Evolutionary conservation across 805 yeast genomes (phyloP).

Genomic region (Candida rishiriensis): DNA sequence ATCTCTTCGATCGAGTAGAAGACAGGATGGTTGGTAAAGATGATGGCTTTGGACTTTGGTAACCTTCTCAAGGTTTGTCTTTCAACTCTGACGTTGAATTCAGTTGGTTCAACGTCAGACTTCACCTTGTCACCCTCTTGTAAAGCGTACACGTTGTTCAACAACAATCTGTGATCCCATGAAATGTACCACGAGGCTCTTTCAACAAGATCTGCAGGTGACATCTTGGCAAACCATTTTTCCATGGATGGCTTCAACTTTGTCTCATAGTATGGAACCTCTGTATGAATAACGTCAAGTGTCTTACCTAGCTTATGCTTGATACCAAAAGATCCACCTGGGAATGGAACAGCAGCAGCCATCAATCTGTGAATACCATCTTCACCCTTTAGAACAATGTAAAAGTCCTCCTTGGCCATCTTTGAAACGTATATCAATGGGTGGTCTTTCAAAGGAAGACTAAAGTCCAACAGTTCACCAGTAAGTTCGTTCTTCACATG

Average conservation of each 20-base stretch:
- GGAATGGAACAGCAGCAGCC: slow-evolving; percentile 77
- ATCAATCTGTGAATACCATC: slow-evolving; percentile 58
- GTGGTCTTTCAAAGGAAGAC: slow-evolving; percentile 55
- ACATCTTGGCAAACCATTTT: slow-evolving; percentile 62
- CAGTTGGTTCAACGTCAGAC: slow-evolving; percentile 39
- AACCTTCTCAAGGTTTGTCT: slow-evolving; percentile 66
- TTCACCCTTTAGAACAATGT: slow-evolving; percentile 50
- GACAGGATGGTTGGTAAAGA: slow-evolving; percentile 74
- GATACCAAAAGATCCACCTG: slow-evolving; percentile 72
- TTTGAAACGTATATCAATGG: slow-evolving; percentile 60
- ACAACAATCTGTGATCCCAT: slow-evolving; percentile 63
- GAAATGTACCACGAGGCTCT: slow-evolving; percentile 73
- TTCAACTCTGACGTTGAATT: slow-evolving; percentile 67
- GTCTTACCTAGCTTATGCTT: slow-evolving; percentile 54
- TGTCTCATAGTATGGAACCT: slow-evolving; percentile 65
- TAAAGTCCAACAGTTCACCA: slow-evolving; percentile 56
- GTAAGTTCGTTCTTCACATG: slow-evolving; percentile 59
- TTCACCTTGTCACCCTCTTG: slow-evolving; percentile 42
- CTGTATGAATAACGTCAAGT: slow-evolving; percentile 59
- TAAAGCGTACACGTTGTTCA: slow-evolving; percentile 52
- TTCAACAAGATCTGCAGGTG: slow-evolving; percentile 59
- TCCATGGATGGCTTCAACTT: slow-evolving; percentile 69
- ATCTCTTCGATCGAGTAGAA: slow-evolving; percentile 75
- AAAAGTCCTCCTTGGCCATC: slow-evolving; percentile 75
- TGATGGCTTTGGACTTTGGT: slow-evolving; percentile 61